Percentiles rank a stretch among this genome's conserved stretches.
Evolutionary conservation across 2,329 filamentous ascomycete species (phyloP).

Genomic region (Neopestalotiopsis clavispora): DNA sequence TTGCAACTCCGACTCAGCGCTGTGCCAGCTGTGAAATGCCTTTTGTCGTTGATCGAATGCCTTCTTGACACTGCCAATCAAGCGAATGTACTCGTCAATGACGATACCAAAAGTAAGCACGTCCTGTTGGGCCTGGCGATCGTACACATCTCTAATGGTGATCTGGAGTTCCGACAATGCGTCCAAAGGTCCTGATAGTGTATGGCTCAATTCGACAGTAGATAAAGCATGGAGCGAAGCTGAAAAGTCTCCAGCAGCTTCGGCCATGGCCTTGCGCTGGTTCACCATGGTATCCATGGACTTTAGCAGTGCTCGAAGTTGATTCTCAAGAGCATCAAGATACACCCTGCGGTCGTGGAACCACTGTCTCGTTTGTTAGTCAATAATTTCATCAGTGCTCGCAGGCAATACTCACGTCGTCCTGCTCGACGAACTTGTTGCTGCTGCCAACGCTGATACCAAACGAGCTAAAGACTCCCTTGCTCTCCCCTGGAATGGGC

Average conservation of each 20-base stretch:
- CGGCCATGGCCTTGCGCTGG: slow-evolving; percentile 91
- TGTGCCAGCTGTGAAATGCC: slow-evolving; percentile 92
- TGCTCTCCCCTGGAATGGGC: slow-evolving; percentile 84
- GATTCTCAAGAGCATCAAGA: slow-evolving; percentile 89
- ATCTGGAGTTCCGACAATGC: slow-evolving; percentile 92
- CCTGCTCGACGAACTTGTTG: slow-evolving; percentile 95
- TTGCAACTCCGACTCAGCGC: slow-evolving; percentile 85
- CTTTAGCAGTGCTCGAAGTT: slow-evolving; percentile 88
- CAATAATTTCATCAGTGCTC: neutral
- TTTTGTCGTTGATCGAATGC: slow-evolving; percentile 93
- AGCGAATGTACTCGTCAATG: slow-evolving; percentile 95
- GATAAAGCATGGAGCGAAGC: slow-evolving; percentile 91
- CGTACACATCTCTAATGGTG: slow-evolving; percentile 92
- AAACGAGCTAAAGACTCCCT: slow-evolving; percentile 88
- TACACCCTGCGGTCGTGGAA: slow-evolving; percentile 97
- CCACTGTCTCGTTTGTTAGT: slow-evolving; percentile 65
- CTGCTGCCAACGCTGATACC: slow-evolving; percentile 78
- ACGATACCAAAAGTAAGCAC: slow-evolving; percentile 95
- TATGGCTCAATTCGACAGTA: slow-evolving; percentile 88
- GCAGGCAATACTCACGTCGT: slow-evolving; percentile 70
- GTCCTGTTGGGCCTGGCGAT: slow-evolving; percentile 96
- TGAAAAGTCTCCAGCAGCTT: slow-evolving; percentile 92
- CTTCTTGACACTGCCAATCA: slow-evolving; percentile 94
- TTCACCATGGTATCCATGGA: slow-evolving; percentile 91
- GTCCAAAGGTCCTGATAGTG: slow-evolving; percentile 86